Evolutionary conservation across 768 basidiomycete species (phyloP).

Genomic region (Xerocomellus intermedius): DNA sequence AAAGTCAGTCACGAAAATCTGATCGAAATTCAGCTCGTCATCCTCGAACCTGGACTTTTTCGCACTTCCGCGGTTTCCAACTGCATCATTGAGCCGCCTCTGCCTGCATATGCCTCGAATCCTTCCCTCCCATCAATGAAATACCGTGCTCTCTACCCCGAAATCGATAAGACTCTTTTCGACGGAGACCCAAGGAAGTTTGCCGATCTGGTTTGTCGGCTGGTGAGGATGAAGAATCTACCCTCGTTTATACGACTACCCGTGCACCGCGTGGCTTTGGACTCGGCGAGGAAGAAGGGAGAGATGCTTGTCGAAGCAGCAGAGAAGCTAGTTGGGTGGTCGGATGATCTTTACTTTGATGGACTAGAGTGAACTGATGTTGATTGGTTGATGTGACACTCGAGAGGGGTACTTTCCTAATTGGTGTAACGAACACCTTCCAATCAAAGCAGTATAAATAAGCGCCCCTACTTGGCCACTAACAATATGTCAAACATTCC

Average conservation of each 20-base stretch:
- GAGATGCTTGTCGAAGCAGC: conserved; percentile 19
- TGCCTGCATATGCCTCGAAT: conserved; percentile 21
- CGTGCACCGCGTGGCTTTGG: conserved; percentile 24
- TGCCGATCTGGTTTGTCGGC: conserved; percentile 15
- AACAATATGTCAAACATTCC: conserved; percentile 31
- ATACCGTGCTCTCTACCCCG: conserved; percentile 21
- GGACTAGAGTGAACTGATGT: not conserved
- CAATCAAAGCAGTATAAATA: conserved; percentile 44
- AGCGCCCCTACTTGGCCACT: conserved; percentile 7
- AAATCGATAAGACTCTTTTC: conserved; percentile 17
- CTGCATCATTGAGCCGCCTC: conserved; percentile 9
- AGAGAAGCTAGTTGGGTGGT: conserved; percentile 22
- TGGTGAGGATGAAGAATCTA: conserved; percentile 15
- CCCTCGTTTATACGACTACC: conserved; percentile 22
- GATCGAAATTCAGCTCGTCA: conserved; percentile 14
- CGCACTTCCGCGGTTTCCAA: conserved; percentile 20
- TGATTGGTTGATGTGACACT: too few species aligned
- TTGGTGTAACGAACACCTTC: not conserved
- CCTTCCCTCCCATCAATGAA: conserved; percentile 25
- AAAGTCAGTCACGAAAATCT: not conserved
- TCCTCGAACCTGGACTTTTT: conserved; percentile 25
- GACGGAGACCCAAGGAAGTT: conserved; percentile 27
- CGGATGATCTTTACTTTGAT: conserved; percentile 23
- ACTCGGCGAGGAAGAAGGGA: conserved; percentile 22
- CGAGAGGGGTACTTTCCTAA: conserved; percentile 9